Conservation (phyloP, 352 stramenopile species). For the Phytophthora fragariae region DNA sequence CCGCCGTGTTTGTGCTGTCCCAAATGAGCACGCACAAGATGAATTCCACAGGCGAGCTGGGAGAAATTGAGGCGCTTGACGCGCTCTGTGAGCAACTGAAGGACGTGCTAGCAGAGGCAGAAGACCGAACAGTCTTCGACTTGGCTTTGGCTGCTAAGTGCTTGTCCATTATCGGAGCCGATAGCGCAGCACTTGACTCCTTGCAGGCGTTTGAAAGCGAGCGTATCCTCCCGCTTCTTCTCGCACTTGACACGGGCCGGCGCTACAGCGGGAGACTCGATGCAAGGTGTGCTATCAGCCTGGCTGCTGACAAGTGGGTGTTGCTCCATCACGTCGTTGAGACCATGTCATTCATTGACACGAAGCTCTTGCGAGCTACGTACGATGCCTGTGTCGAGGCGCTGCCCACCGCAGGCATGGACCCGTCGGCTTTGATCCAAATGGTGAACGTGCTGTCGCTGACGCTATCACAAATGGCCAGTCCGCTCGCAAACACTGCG, state of each 20-base stretch:
- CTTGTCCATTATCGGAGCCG: slow-evolving; percentile 43
- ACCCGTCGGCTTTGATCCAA: slow-evolving; percentile 62
- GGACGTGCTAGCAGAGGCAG: slow-evolving; percentile 15
- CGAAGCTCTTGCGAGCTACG: slow-evolving; percentile 43
- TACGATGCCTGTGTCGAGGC: slow-evolving; percentile 59
- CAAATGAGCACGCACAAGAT: slow-evolving; percentile 56
- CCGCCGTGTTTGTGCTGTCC: slow-evolving; percentile 44
- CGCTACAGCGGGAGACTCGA: slow-evolving; percentile 40
- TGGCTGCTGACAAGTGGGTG: slow-evolving; percentile 66
- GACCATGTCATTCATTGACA: slow-evolving; percentile 58
- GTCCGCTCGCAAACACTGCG: slow-evolving; percentile 31
- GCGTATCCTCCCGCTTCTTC: slow-evolving; percentile 45
- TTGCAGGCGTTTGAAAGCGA: slow-evolving; percentile 47
- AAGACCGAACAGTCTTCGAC: slow-evolving; percentile 31
- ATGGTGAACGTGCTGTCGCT: slow-evolving; percentile 77
- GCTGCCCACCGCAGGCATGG: slow-evolving; percentile 62
- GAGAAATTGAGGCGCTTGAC: slow-evolving; percentile 39
- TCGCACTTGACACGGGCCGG: slow-evolving; percentile 42
- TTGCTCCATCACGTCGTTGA: slow-evolving; percentile 61
- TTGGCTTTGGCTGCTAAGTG: slow-evolving; percentile 49
- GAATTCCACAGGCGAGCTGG: slow-evolving; percentile 38
- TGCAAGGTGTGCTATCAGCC: slow-evolving; percentile 43
- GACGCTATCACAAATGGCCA: slow-evolving; percentile 56
- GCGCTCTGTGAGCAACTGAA: slow-evolving; percentile 46
- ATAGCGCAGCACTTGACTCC: slow-evolving; percentile 41